phyloP scores from a whole-genome alignment of 495 filamentous ascomycete genomes.

The Penicillium verhagenii region DNA sequence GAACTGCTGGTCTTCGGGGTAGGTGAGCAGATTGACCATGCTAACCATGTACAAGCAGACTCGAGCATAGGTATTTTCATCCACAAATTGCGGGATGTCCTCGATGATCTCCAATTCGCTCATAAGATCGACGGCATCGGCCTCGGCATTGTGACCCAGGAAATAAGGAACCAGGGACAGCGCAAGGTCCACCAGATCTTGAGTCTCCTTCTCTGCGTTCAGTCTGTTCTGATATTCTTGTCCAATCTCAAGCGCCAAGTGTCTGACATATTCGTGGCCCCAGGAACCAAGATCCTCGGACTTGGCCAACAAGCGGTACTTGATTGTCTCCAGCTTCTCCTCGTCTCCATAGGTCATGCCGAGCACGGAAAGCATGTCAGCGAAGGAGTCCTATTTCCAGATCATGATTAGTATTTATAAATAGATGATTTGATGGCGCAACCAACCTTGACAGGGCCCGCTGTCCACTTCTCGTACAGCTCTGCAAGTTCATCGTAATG shows the following conservation, averaged over 20 bases:
- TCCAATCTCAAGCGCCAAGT: conserved; percentile 93
- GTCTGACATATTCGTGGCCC: conserved; percentile 98
- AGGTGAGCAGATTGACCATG: conserved; percentile 97
- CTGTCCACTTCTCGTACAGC: conserved; percentile 84
- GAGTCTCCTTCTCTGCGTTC: conserved; percentile 58
- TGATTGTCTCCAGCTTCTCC: conserved; percentile 90
- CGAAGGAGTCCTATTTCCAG: conserved; percentile 64
- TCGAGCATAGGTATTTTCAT: conserved; percentile 88
- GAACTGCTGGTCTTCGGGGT: conserved; percentile 94
- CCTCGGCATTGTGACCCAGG: conserved; percentile 95
- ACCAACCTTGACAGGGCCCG: conserved; percentile 74
- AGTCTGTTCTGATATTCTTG: conserved; percentile 83
- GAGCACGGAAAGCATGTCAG: conserved; percentile 94
- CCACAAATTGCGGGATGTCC: conserved; percentile 81
- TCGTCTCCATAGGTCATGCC: conserved; percentile 99
- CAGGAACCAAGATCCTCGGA: conserved; percentile 92
- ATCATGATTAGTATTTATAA: not conserved
- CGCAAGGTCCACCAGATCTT: conserved; percentile 81
- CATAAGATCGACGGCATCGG: conserved; percentile 94
- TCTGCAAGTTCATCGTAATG: conserved; percentile 86
- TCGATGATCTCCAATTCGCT: conserved; percentile 97
- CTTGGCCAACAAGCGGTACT: conserved; percentile 87
- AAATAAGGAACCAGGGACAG: conserved; percentile 88
- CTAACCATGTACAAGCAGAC: conserved; percentile 98
- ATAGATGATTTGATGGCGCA: not conserved